These are phyloP conservation scores for Rutstroemia sp. DNA, from an alignment of 2,329 filamentous ascomycete species.

Conservation along the genomic window DNA sequence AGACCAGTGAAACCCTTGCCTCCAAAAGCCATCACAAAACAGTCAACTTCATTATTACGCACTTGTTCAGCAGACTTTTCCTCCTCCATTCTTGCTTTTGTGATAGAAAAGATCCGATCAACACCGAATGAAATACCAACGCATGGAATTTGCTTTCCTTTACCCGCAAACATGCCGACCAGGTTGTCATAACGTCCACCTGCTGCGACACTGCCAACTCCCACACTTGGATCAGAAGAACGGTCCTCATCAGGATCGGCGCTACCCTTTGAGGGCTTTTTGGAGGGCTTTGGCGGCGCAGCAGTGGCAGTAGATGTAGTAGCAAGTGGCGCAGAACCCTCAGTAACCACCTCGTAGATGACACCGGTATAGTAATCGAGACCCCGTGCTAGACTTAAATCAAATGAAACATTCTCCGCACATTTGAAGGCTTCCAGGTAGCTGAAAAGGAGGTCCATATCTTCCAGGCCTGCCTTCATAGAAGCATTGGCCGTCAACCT, in stretches of 20 bases:
- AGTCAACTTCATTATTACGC: slow-evolving; percentile 72
- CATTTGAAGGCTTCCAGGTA: slow-evolving; percentile 76
- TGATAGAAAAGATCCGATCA: slow-evolving; percentile 90
- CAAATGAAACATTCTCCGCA: slow-evolving; percentile 72
- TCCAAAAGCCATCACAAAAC: slow-evolving; percentile 92
- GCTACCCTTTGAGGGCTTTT: slow-evolving; percentile 41
- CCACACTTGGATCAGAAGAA: slow-evolving; percentile 71
- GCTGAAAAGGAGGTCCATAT: slow-evolving; percentile 72
- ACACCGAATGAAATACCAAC: slow-evolving; percentile 91
- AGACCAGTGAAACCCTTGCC: slow-evolving; percentile 77
- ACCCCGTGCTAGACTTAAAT: slow-evolving; percentile 81
- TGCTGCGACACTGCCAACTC: slow-evolving; percentile 81
- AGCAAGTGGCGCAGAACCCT: slow-evolving; percentile 42
- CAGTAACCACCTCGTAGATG: slow-evolving; percentile 73
- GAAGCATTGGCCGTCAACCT: slow-evolving; percentile 62
- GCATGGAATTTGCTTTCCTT: slow-evolving; percentile 71
- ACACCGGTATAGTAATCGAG: slow-evolving; percentile 81
- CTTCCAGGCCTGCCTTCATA: slow-evolving; percentile 71
- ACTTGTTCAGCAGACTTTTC: slow-evolving; percentile 47
- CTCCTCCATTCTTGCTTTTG: slow-evolving; percentile 65
- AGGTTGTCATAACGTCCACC: slow-evolving; percentile 89
- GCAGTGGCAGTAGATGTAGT: slow-evolving; percentile 33
- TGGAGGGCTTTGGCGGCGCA: slow-evolving; percentile 30
- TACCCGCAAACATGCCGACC: slow-evolving; percentile 87
- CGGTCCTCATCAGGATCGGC: slow-evolving; percentile 52